Percentiles rank a stretch among this genome's conserved stretches.
Conservation (phyloP, 805 yeast genomes). For the Komagataella mondaviorum region DNA sequence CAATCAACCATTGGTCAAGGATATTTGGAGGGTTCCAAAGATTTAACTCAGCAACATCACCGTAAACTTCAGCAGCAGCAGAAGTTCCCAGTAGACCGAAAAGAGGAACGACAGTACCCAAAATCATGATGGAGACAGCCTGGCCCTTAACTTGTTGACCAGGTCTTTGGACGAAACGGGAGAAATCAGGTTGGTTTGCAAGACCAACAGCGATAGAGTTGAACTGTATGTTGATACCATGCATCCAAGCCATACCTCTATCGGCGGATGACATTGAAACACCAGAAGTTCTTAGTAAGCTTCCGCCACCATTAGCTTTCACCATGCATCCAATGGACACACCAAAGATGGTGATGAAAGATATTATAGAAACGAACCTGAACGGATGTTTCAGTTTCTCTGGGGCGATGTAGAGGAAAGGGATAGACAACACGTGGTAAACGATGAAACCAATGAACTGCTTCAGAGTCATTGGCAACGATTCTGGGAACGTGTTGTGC, state of each 20-base stretch:
- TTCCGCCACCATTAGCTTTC: constrained; percentile 2
- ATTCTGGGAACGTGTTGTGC: constrained; percentile 23
- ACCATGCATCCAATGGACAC: constrained; percentile 2
- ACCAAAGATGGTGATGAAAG: constrained; percentile 1
- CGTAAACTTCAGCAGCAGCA: constrained; percentile 18
- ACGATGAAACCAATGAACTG: constrained; percentile 28
- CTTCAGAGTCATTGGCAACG: constrained; percentile 24
- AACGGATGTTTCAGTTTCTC: constrained; percentile 16
- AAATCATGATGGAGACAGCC: constrained; percentile 18
- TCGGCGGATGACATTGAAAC: constrained; percentile 3
- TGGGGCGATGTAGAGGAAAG: constrained; percentile 28
- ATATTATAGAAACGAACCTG: not conserved
- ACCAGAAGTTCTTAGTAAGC: constrained; percentile 1
- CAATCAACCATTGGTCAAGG: constrained; percentile 24
- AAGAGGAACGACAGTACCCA: constrained; percentile 29
- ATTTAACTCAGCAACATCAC: constrained; percentile 3
- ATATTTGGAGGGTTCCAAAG: constrained; percentile 35
- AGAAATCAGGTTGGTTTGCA: constrained; percentile 21
- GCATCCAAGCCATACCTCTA: constrained; percentile 26
- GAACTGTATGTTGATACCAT: constrained; percentile 24
- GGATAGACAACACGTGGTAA: constrained; percentile 29
- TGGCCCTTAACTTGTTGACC: constrained; percentile 15
- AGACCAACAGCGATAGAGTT: constrained; percentile 26
- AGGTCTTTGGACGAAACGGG: constrained; percentile 14
- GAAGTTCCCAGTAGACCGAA: constrained; percentile 32